These are phyloP conservation scores for Trypanosomatidae sp. DNA, from an alignment of 208 protist species.

Conservation along the genomic window DNA sequence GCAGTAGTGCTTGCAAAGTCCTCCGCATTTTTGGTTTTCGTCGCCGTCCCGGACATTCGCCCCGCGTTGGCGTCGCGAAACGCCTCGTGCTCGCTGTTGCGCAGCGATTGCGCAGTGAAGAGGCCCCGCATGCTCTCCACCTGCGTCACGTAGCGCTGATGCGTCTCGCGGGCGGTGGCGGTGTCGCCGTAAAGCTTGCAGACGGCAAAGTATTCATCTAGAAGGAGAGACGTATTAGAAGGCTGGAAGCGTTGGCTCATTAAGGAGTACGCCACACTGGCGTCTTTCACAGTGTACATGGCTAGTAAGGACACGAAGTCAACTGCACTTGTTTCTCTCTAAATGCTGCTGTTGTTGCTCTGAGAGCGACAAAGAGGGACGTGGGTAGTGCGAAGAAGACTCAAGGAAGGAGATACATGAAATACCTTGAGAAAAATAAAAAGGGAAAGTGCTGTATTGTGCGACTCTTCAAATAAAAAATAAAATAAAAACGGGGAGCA, in stretches of 20 bases:
- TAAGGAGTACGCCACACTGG: conserved; percentile 32
- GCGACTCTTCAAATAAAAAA: no score
- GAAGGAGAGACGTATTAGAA: conserved; percentile 28
- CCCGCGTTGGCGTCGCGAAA: neutral
- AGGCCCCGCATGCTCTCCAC: conserved; percentile 30
- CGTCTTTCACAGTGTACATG: conserved; percentile 57
- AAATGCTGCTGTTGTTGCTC: no score
- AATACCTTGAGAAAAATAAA: no score
- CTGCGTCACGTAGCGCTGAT: conserved; percentile 38
- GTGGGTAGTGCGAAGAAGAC: no score
- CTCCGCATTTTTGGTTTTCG: neutral
- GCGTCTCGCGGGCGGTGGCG: conserved; percentile 32
- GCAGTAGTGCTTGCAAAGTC: neutral
- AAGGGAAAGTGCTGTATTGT: no score
- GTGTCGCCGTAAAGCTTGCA: conserved; percentile 35
- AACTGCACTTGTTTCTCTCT: no score
- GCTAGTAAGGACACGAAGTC: no score
- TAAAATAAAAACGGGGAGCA: no score
- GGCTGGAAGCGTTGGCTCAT: conserved; percentile 33
- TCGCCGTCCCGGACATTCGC: no score
- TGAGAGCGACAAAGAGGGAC: no score
- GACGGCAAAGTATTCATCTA: conserved; percentile 41
- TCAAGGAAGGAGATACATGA: no score
- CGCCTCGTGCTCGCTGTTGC: conserved; percentile 23
- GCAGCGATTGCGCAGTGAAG: conserved; percentile 21